Evolutionary conservation across 208 protist species (phyloP).

Genomic region (Crithidia sp.): DNA sequence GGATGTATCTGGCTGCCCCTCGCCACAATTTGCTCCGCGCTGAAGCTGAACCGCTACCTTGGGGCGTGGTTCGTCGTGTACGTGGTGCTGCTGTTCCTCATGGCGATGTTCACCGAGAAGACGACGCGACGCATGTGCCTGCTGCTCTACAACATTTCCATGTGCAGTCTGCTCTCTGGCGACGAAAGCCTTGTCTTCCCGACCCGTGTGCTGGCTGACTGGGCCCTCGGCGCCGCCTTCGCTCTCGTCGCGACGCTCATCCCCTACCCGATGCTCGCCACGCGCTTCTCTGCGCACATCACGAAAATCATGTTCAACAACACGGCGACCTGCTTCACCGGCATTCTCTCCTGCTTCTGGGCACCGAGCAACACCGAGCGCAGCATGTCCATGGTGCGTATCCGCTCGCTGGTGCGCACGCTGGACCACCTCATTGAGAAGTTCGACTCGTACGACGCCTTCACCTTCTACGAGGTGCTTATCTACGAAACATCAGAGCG

Average conservation of each 20-base stretch:
- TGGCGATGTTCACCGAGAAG: slow-evolving; percentile 60
- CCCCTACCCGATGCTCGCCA: slow-evolving; percentile 71
- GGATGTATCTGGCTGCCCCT: slow-evolving; percentile 72
- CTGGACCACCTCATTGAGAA: slow-evolving; percentile 65
- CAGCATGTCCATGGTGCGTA: slow-evolving; percentile 76
- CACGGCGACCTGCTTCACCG: slow-evolving; percentile 63
- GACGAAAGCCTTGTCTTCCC: slow-evolving; percentile 43
- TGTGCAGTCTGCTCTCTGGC: slow-evolving; percentile 52
- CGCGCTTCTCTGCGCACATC: slow-evolving; percentile 35
- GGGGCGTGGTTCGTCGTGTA: slow-evolving; percentile 70
- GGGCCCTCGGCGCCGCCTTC: slow-evolving; percentile 66
- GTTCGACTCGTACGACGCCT: slow-evolving; percentile 50
- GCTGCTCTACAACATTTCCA: slow-evolving; percentile 68
- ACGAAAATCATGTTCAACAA: slow-evolving; percentile 45
- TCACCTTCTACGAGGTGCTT: slow-evolving; percentile 73
- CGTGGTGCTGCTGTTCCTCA: slow-evolving; percentile 61
- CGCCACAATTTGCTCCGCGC: slow-evolving; percentile 49
- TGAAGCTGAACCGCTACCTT: slow-evolving; percentile 50
- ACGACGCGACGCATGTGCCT: slow-evolving; percentile 63
- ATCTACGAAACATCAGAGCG: slow-evolving; percentile 72
- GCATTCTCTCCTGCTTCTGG: slow-evolving; percentile 74
- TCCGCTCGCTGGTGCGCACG: slow-evolving; percentile 56
- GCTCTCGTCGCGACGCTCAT: slow-evolving; percentile 55
- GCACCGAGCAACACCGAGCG: slow-evolving; percentile 68
- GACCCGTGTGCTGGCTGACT: slow-evolving; percentile 52